These are phyloP conservation scores for Hygrophoropsis aurantiaca DNA, from an alignment of 768 basidiomycete species.

Conservation along the genomic window DNA sequence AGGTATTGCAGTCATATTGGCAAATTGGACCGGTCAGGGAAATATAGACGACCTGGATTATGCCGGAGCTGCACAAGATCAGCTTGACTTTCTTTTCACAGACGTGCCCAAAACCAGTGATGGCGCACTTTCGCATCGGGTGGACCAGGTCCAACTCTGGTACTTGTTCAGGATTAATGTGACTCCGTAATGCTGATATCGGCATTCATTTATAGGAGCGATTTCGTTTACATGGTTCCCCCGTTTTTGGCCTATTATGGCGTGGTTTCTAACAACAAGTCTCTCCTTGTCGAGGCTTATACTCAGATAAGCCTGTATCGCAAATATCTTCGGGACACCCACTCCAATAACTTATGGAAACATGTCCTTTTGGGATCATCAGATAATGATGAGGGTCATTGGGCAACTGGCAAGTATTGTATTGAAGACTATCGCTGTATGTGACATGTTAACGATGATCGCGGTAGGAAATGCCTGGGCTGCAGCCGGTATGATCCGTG, in stretches of 20 bases:
- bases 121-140: conserved; percentile 82
- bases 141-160: conserved; percentile 72
- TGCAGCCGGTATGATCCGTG: conserved; percentile 83
- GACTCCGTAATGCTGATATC: background rate
- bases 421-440: background rate
- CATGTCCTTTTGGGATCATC: conserved; percentile 64
- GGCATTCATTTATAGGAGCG: conserved; percentile 59
- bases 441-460: background rate
- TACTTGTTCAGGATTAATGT: conserved; percentile 25
- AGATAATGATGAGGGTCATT: conserved; percentile 65
- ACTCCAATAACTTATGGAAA: conserved; percentile 63
- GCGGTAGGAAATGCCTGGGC: conserved; percentile 83
- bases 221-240: conserved; percentile 84
- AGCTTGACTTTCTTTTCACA: conserved; percentile 61
- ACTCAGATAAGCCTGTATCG: conserved; percentile 75
- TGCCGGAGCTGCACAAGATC: conserved; percentile 59
- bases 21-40: conserved; percentile 49
- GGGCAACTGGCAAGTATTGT: conserved; percentile 67
- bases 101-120: conserved; percentile 61
- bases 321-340: conserved; percentile 53
- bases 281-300: conserved; percentile 63
- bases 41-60: conserved; percentile 50
- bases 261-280: conserved; percentile 52
- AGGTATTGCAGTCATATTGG: conserved; percentile 67
- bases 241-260: conserved; percentile 89